A percentile compares a stretch with the other conserved stretches of the same genome.
Conservation (phyloP, 495 filamentous ascomycete species). For the Trichoderma erinaceum region DNA sequence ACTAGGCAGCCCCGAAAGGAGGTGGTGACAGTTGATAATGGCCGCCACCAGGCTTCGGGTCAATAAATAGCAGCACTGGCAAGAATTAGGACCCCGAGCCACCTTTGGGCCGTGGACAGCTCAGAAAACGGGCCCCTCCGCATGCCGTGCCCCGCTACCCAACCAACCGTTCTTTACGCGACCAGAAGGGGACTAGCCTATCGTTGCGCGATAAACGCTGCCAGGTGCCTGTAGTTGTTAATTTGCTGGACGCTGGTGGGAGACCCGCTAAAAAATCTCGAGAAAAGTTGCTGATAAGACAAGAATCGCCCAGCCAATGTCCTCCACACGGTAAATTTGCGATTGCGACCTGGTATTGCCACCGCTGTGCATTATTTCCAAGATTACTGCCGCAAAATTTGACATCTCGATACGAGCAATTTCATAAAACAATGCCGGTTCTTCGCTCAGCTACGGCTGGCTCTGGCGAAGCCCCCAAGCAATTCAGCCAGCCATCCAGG, state of each 20-base stretch:
- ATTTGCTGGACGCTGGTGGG: neutral
- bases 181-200: neutral
- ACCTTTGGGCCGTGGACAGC: slow-evolving; percentile 9
- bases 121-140: slow-evolving; percentile 4
- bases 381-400: neutral
- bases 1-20: neutral
- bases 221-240: too few species aligned
- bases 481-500: slow-evolving; percentile 75
- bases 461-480: slow-evolving; percentile 39
- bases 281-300: slow-evolving; percentile 15
- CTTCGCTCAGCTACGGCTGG: slow-evolving; percentile 26
- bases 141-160: neutral
- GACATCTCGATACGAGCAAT: neutral
- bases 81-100: neutral
- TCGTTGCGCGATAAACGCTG: slow-evolving; percentile 8
- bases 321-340: slow-evolving; percentile 16
- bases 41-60: slow-evolving; percentile 7
- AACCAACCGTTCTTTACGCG: slow-evolving; percentile 5
- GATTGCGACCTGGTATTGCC: neutral
- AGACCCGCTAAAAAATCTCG: slow-evolving; percentile 16
- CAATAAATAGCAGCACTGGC: neutral
- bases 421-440: slow-evolving; percentile 28
- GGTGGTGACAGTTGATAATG: slow-evolving; percentile 9
- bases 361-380: neutral
- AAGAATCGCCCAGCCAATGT: slow-evolving; percentile 9